Base-by-base conservation (phyloP, 371 early-diverging fungal species). In the Lichtheimia corymbifera region DNA sequence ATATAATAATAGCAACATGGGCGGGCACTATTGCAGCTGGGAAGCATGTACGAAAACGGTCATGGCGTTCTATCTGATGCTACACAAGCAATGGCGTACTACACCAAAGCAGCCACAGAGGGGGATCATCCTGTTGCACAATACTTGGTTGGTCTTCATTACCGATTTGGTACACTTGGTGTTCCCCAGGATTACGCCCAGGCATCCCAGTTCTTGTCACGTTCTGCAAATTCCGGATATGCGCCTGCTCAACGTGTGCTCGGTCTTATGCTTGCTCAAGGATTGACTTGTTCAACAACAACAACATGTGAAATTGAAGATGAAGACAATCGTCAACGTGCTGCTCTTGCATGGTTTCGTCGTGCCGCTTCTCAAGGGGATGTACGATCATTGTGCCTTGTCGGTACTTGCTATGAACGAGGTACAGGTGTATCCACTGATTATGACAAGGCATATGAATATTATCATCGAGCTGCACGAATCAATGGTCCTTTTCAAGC, bases 341-440 rank as follows among this genome's bases (percentile, higher is more conserved):
- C 71, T 15, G 92, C 93, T 0, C 74, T 91, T 5, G 58, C 74
- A 0, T 89, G 89, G 86, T 94, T 88, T 71, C 68, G 70, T 14
- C 77, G 76, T 42, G 86, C 91, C 4, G 90, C 91, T 0, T 63
- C 74, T 2, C 76, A 79, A 20, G 89, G 88, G 22, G 85, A 90
- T 60, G 79, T 84, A 0, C 55, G 83, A 20, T 89, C 93, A 0
- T 74, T 89, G 63, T 86, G 88, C 64, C 82, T 88, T 22, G 76
- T 93, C 17, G 93, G 91, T 0, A 81, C 89, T 61, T 88, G 86
- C 30, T 88, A 88, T 63, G 86, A 88, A 28, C 80, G 87, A 55
- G 94, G 93, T 18, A 72, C 83, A 30, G 85, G 89, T 4, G 75
- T 78, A 3, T 30, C 24, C 20, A 64, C 76, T 24, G 82, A 88